Conservation (phyloP, 495 filamentous ascomycete species). For the Penicillium arizonense region DNA sequence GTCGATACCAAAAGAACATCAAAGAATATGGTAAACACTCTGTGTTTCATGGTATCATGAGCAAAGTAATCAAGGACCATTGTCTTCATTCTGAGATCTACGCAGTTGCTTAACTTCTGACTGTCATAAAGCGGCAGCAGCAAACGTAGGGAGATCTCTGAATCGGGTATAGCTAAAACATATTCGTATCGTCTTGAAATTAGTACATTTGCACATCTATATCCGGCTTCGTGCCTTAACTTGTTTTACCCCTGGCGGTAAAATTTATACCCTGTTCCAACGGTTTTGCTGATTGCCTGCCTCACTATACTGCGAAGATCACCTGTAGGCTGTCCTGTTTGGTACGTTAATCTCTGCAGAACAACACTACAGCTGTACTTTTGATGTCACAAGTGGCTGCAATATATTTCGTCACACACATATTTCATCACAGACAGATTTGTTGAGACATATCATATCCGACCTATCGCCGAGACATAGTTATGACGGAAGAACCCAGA, state of each 20-base stretch:
- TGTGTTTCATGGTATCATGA: no score
- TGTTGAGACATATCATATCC: no score
- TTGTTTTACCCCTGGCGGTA: conserved; percentile 1
- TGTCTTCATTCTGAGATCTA: no score
- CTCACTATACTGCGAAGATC: background rate
- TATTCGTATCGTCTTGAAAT: background rate
- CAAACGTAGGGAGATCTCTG: background rate
- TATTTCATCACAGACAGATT: background rate
- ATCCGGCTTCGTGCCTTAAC: background rate
- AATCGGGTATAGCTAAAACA: background rate
- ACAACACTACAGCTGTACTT: background rate
- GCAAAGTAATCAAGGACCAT: no score
- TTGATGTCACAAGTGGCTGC: background rate
- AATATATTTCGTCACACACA: background rate
- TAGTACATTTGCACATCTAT: background rate
- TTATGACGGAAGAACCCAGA: no score
- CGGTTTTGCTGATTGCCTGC: background rate
- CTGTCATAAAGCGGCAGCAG: background rate
- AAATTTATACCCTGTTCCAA: conserved; percentile 7
- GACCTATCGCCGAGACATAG: no score
- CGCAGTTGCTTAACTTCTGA: no score
- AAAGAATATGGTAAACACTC: no score
- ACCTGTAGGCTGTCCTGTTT: background rate
- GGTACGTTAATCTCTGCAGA: background rate
- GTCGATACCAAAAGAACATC: no score